These are phyloP conservation scores for Inonotus hispidus DNA, from an alignment of 1,284 basidiomycete species.

Conservation along the genomic window DNA sequence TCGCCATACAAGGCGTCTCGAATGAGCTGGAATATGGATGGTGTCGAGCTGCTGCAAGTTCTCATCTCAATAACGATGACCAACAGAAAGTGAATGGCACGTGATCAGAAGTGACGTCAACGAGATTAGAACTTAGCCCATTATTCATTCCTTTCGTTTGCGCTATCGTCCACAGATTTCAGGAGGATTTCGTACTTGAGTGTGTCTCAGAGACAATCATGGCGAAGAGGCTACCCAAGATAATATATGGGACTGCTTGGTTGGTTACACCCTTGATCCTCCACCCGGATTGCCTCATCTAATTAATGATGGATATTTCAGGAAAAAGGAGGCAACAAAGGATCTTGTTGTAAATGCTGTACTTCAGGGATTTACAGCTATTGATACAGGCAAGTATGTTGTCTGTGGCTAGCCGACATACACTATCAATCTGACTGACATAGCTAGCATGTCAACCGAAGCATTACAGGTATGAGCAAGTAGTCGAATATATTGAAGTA, in stretches of 20 bases:
- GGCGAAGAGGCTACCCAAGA: conserved; percentile 31
- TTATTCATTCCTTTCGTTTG: no score
- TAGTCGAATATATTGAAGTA: neutral
- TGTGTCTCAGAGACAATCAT: neutral
- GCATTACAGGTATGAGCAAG: conserved; percentile 57
- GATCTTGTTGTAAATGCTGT: conserved; percentile 66
- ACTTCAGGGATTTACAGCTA: conserved; percentile 67
- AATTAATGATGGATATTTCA: neutral
- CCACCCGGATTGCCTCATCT: neutral
- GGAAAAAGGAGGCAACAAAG: conserved; percentile 71
- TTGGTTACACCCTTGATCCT: conserved; percentile 23
- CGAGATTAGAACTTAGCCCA: no score
- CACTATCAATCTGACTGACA: conserved; percentile 2
- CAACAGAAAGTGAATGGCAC: no score
- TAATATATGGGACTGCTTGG: conserved; percentile 72
- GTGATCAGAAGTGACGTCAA: no score
- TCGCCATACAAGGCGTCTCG: no score
- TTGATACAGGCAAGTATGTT: conserved; percentile 63
- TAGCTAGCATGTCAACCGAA: conserved; percentile 66
- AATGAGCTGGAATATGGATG: no score
- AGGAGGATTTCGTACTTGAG: no score
- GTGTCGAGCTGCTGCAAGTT: no score
- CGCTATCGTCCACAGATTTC: no score
- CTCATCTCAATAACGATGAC: no score
- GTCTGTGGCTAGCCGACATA: no score